These are phyloP conservation scores for Pythium volutum DNA, from an alignment of 352 stramenopile species.

Conservation along the genomic window DNA sequence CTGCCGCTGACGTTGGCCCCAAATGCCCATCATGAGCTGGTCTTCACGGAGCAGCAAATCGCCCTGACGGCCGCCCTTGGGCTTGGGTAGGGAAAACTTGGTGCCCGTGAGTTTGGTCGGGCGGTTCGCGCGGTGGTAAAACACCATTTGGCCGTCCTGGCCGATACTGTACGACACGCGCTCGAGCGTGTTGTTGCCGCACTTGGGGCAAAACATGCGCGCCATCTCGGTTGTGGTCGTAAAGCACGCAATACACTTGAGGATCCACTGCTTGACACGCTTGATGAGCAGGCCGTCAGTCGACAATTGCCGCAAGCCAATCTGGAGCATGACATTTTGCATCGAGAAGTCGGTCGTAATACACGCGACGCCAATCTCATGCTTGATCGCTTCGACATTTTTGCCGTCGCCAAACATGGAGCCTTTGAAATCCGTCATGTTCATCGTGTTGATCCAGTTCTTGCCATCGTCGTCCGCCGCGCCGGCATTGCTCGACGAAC, in stretches of 20 bases:
- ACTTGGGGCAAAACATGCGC: slow-evolving; percentile 96
- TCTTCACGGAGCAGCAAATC: slow-evolving; percentile 97
- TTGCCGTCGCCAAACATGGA: slow-evolving; percentile 80
- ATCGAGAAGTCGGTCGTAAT: slow-evolving; percentile 90
- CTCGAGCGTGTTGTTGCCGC: slow-evolving; percentile 94
- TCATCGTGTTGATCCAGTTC: slow-evolving; percentile 81
- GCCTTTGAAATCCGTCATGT: slow-evolving; percentile 53
- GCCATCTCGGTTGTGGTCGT: slow-evolving; percentile 92
- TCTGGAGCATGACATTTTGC: slow-evolving; percentile 90
- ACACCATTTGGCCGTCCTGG: slow-evolving; percentile 87
- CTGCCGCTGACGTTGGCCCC: slow-evolving; percentile 93
- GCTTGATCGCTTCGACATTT: slow-evolving; percentile 52
- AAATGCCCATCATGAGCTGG: slow-evolving; percentile 96
- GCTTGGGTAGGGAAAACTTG: slow-evolving; percentile 97
- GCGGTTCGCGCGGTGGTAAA: slow-evolving; percentile 80
- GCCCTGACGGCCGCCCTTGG: slow-evolving; percentile 90
- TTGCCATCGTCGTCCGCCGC: slow-evolving; percentile 82
- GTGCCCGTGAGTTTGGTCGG: slow-evolving; percentile 92
- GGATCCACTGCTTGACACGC: slow-evolving; percentile 94
- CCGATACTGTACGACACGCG: slow-evolving; percentile 94
- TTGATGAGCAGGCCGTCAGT: slow-evolving; percentile 85
- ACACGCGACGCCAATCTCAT: slow-evolving; percentile 59
- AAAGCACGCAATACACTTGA: slow-evolving; percentile 97
- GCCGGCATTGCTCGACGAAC: slow-evolving; percentile 71
- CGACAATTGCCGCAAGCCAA: slow-evolving; percentile 76